Evolutionary conservation across 129 eudicot genomes (phyloP), one percentile per base, ranked within the genome.

Genomic region (Gnaphalium uliginosum): DNA sequence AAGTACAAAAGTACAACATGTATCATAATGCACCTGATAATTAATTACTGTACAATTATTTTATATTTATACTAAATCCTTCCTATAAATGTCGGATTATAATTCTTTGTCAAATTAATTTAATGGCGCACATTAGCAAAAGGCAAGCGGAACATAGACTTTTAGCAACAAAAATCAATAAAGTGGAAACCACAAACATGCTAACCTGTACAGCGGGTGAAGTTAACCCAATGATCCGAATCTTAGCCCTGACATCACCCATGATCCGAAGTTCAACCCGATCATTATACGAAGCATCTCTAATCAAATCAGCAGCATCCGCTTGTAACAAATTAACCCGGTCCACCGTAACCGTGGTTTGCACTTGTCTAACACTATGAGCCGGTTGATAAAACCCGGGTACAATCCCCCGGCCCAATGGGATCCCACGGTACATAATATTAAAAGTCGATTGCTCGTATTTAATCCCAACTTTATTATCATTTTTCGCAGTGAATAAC

Each of bases 171-270:
- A 61, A 57, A 39, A 70, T 39, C 71, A 62, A 27, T 29, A 68
- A 68, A 78, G 43, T 32, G 62, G 27, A 76, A 57, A 33, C 6
- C 46, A 9, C 14, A 61, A 17, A 61, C 43, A 5, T 46, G 76
- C 91, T 86, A 85, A 92, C 98, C 98, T 92, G 85, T 50, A 92
- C 96, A 24, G 86, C 93, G 22, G 99, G 99, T 35, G 99, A 91
- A 75, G 90, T 92, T 37, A 95, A 68, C 43, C 97, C 93, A 32
- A 95, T 73, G 63, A 91, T 81, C 86, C 96, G 91, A 79, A 95
- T 89, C 93, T 83, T 95, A 6, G 99, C 97, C 48, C 97, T 87
- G 15, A 95, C 93, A 81, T 95, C 99, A 35, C 99, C 99, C 76
- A 87, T 57, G 71, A 95, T 84, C 89, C 96, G 85, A 43, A 91